Evolutionary conservation across 2,329 filamentous ascomycete genomes (phyloP), one percentile per base, ranked within the genome.

Genomic region (Proliferodiscus dingleyae): DNA sequence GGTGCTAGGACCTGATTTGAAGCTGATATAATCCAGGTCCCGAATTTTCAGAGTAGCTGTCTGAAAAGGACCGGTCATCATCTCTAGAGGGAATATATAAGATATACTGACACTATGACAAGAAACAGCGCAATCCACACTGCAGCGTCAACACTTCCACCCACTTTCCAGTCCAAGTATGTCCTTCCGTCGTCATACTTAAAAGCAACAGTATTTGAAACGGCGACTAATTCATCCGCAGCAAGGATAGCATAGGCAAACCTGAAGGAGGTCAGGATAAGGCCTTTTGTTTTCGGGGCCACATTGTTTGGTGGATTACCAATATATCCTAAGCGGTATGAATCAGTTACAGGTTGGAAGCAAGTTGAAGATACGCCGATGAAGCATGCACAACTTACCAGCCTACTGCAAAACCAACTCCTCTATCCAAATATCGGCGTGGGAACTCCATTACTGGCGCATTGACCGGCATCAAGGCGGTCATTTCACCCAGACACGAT

Each of bases 401-500:
- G 1, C 66, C 66, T 15, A 67, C 61, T 3, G 65, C 64, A 53
- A 68, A 67, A 5, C 66, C 66, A 42, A 67, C 58, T 5, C 61
- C 64, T 4, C 61, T 57, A 56, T 65, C 65, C 2, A 67, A 50
- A 44, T 68, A 68, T 3, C 65, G 58, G 5, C 64, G 56, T 13
- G 65, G 61, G 43, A 68, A 68, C 41, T 68, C 63, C 58, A 68
- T 66, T 13, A 68, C 64, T 9, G 64, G 63, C 23, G 63, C 63
- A 46, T 67, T 66, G 30, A 69, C 66, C 10, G 66, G 66, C 64
- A 68, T 66, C 43, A 68, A 58, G 32, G 64, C 61, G 3, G 66
- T 66, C 62, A 66, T 66, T 43, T 68, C 62, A 15, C 70, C 68
- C 6, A 72, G 51, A 39, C 66, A 70, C 10, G 67, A 68, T 7